Percentiles rank a stretch among this genome's conserved stretches.
phyloP scores from a whole-genome alignment of 371 early-diverging fungal species.

The Fennellomyces sp. region DNA sequence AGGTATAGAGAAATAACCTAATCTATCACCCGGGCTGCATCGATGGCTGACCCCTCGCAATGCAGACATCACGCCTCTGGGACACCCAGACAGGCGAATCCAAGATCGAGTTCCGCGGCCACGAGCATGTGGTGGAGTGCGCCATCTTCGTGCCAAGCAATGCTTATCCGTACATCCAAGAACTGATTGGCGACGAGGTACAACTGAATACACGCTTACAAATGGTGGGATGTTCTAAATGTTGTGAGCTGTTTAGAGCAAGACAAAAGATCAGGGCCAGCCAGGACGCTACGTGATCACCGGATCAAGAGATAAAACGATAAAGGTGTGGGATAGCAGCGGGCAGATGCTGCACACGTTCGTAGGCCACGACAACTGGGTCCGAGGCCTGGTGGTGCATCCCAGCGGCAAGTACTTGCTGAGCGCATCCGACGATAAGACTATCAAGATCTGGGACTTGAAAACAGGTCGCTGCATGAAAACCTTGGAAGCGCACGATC shows the following conservation, averaged over 20 bases:
- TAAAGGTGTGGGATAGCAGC: constrained; percentile 87
- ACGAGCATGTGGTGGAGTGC: constrained; percentile 94
- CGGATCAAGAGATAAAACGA: constrained; percentile 88
- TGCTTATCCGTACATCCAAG: constrained; percentile 67
- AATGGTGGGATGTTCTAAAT: background rate
- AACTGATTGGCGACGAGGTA: constrained; percentile 71
- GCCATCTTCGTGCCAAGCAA: constrained; percentile 79
- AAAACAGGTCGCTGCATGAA: constrained; percentile 81
- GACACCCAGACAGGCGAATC: constrained; percentile 76
- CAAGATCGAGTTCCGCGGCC: constrained; percentile 81
- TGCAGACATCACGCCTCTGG: constrained; percentile 87
- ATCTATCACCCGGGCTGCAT: background rate
- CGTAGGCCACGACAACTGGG: constrained; percentile 94
- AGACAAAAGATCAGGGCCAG: constrained; percentile 45
- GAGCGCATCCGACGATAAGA: constrained; percentile 87
- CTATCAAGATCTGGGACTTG: constrained; percentile 88
- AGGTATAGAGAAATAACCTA: constrained; percentile 47
- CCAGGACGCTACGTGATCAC: constrained; percentile 80
- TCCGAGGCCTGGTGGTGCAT: constrained; percentile 82
- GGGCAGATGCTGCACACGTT: constrained; percentile 63
- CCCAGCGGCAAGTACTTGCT: constrained; percentile 81
- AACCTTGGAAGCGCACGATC: constrained; percentile 82
- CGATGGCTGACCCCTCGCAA: background rate
- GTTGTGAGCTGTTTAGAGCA: constrained; percentile 29
- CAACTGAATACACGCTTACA: background rate